phyloP scores from a whole-genome alignment of 768 basidiomycete genomes.

The Nidularia pulvinata region DNA sequence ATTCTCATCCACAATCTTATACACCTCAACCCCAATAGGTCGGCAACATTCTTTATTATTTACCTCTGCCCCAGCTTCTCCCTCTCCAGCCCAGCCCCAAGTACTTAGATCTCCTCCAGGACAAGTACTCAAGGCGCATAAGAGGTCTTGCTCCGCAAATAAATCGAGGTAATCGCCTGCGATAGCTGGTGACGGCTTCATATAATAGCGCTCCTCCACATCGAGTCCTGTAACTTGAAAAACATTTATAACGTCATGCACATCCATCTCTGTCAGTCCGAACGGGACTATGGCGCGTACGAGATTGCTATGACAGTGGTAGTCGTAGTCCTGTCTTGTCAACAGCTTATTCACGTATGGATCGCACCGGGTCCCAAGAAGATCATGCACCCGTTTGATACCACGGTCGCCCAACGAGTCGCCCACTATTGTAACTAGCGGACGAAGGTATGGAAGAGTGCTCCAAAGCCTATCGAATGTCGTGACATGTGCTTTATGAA shows the following conservation, averaged over 20 bases:
- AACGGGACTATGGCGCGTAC: background rate
- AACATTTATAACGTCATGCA: background rate
- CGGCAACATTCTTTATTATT: background rate
- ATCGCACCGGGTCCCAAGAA: background rate
- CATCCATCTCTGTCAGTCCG: background rate
- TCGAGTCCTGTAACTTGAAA: background rate
- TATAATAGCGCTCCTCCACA: background rate
- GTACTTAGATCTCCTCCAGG: background rate
- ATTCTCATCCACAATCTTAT: background rate
- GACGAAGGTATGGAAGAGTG: background rate
- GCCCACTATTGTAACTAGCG: background rate
- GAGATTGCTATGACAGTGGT: background rate
- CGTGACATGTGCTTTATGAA: background rate
- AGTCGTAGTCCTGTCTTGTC: background rate
- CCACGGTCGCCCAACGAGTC: background rate
- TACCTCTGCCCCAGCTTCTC: background rate
- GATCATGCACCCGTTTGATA: background rate
- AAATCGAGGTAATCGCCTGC: background rate
- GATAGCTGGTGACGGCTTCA: background rate
- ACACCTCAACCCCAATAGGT: background rate
- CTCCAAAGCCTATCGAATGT: background rate
- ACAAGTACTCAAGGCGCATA: background rate
- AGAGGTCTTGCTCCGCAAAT: background rate
- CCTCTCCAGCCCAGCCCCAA: background rate
- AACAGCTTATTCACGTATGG: background rate